Conservation (phyloP, 192 early-diverging fungal species). For the Podila minutissima region DNA sequence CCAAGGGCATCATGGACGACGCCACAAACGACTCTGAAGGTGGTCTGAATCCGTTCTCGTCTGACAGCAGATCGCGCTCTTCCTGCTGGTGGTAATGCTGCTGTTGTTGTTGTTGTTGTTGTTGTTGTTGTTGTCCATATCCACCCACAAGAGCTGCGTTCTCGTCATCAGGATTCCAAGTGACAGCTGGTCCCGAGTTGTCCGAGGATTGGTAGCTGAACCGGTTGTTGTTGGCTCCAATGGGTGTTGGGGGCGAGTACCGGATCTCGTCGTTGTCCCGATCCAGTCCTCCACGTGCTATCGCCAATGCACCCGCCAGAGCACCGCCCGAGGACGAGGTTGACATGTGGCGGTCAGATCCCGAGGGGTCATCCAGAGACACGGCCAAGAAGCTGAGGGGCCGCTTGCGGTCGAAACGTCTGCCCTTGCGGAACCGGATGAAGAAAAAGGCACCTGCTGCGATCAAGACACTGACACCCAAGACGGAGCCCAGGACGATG, state of each 20-base stretch:
- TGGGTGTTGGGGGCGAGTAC: slow-evolving; percentile 29
- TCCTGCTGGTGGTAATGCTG: slow-evolving; percentile 3
- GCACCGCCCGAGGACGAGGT: slow-evolving; percentile 8
- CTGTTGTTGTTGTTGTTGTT: slow-evolving; percentile 17
- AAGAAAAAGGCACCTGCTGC: slow-evolving; percentile 35
- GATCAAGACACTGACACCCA: slow-evolving; percentile 20
- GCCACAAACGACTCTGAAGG: slow-evolving; percentile 28
- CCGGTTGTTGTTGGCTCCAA: slow-evolving; percentile 9
- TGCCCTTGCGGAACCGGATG: slow-evolving; percentile 26
- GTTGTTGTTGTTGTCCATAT: slow-evolving; percentile 15
- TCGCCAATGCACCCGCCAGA: background rate
- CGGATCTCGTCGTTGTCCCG: slow-evolving; percentile 7
- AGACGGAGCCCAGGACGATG: slow-evolving; percentile 36
- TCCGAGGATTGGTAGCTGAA: slow-evolving; percentile 34
- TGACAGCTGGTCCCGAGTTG: slow-evolving; percentile 11
- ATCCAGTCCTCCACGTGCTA: background rate
- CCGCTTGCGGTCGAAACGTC: slow-evolving; percentile 36
- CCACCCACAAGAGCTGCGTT: slow-evolving; percentile 37
- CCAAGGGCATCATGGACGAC: slow-evolving; percentile 31
- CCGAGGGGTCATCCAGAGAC: slow-evolving; percentile 26
- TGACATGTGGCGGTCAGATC: background rate
- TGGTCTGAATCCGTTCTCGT: slow-evolving; percentile 6
- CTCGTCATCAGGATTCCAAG: slow-evolving; percentile 49
- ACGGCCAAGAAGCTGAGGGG: slow-evolving; percentile 46
- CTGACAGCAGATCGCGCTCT: slow-evolving; percentile 14